Conservation (phyloP, 306 rosid genomes). For the Cucurbita moschata region DNA sequence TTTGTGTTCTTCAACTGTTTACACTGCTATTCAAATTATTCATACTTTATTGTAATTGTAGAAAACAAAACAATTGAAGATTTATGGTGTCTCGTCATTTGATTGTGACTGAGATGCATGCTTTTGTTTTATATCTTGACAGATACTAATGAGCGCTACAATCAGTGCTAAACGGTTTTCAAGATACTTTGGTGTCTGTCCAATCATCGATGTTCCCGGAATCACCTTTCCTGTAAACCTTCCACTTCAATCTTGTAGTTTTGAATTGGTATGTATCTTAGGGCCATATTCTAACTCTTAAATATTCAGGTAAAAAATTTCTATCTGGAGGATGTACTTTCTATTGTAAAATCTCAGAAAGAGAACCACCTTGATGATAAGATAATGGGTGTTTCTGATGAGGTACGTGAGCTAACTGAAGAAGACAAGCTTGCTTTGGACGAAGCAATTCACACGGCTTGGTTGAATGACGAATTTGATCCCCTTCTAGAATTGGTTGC, state of each 20-base stretch:
- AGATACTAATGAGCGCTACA: slow-evolving; percentile 98
- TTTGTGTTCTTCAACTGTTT: not conserved
- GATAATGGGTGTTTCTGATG: slow-evolving; percentile 13
- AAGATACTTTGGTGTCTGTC: slow-evolving; percentile 88
- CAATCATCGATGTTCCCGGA: slow-evolving; percentile 73
- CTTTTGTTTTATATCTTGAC: slow-evolving; percentile 8
- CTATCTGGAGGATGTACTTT: slow-evolving; percentile 84
- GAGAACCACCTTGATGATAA: slow-evolving; percentile 41
- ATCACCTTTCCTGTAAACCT: slow-evolving; percentile 76
- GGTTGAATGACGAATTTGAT: slow-evolving; percentile 69
- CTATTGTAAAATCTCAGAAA: slow-evolving; percentile 35
- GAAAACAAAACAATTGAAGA: not conserved
- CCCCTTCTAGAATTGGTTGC: slow-evolving; percentile 61
- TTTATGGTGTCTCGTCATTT: not conserved
- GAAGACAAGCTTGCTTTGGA: slow-evolving; percentile 58
- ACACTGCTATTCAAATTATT: not conserved
- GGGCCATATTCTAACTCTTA: slow-evolving; percentile 5
- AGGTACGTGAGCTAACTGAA: slow-evolving; percentile 31
- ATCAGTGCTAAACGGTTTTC: slow-evolving; percentile 75
- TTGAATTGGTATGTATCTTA: slow-evolving; percentile 4
- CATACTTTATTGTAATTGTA: not conserved
- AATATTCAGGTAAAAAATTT: slow-evolving; percentile 56
- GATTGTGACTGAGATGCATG: not conserved
- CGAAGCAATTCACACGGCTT: slow-evolving; percentile 76
- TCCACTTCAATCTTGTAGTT: slow-evolving; percentile 9